Conservation (phyloP, 305 asterid genomes). For the Nicotiana rustica region DNA sequence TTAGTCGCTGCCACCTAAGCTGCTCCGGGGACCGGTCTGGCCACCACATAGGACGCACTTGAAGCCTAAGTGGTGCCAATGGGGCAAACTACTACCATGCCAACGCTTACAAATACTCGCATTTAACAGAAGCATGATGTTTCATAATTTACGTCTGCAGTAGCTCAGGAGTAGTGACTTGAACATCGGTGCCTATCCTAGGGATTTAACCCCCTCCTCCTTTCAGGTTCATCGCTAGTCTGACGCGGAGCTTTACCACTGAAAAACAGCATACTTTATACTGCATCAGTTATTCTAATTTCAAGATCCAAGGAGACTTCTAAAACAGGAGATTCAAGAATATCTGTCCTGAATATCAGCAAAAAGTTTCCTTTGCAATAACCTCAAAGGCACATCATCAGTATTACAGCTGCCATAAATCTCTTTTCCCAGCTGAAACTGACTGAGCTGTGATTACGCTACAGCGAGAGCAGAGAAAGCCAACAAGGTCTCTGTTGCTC, state of each 20-base stretch:
- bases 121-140: background rate
- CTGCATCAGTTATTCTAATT: background rate
- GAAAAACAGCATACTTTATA: background rate
- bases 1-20: background rate
- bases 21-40: background rate
- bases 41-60: background rate
- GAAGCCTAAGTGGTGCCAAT: conserved; percentile 13
- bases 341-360: background rate
- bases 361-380: background rate
- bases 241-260: background rate
- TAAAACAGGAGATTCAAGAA: background rate
- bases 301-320: background rate
- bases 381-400: conserved; percentile 22
- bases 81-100: background rate
- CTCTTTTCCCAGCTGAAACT: background rate
- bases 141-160: background rate
- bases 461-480: background rate
- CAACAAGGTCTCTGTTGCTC: conserved; percentile 5
- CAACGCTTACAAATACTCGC: background rate
- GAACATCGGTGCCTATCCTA: background rate
- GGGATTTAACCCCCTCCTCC: background rate
- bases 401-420: background rate
- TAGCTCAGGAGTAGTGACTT: conserved; percentile 8
- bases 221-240: background rate
- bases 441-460: background rate